Evolutionary conservation across 2,329 filamentous ascomycete species (phyloP), one percentile per base, ranked within the genome.

Genomic region (Fusarium virguliforme): DNA sequence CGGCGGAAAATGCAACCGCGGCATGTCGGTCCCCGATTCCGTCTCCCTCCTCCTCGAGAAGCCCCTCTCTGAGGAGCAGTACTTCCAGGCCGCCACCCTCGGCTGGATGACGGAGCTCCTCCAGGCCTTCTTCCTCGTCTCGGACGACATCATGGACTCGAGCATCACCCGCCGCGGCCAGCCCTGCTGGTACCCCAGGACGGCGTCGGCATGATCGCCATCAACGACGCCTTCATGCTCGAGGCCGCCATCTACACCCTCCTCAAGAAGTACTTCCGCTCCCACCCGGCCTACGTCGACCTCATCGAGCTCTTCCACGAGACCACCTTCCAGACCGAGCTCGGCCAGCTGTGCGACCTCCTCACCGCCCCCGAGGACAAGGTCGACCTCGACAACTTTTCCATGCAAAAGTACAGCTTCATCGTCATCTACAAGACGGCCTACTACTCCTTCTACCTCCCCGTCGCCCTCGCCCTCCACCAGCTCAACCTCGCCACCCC

Each of bases 351-450:
- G 62, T 97, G 94, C 82, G 96, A 99, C 82, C 87, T 99, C 72
- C 90, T 98, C 80, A 99, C 96, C 51, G 96, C 96, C 38, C 96
- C 96, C 43, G 96, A 99, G 85, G 95, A 98, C 81, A 87, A 91
- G 69, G 93, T 98, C 78, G 91, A 98, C 84, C 91, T 99, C 71
- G 87, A 93, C 87, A 97, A 97, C 86, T 99, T 99, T 88, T 94
- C 91, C 82, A 87, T 98, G 83, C 89, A 95, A 69, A 99, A 97
- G 88, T 97, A 97, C 87, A 91, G 87, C 77, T 99, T 98, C 88
- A 99, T 99, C 79, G 96, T 99, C 85, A 93, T 97, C 84, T 98
- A 97, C 91, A 99, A 99, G 90, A 99, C 96, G 26, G 95, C 96
- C 57, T 99, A 97, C 87, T 99, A 99, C 88, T 97, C 93, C 79